phyloP scores from a whole-genome alignment of 495 filamentous ascomycete genomes.

The Lasiosphaeris hirsuta region DNA sequence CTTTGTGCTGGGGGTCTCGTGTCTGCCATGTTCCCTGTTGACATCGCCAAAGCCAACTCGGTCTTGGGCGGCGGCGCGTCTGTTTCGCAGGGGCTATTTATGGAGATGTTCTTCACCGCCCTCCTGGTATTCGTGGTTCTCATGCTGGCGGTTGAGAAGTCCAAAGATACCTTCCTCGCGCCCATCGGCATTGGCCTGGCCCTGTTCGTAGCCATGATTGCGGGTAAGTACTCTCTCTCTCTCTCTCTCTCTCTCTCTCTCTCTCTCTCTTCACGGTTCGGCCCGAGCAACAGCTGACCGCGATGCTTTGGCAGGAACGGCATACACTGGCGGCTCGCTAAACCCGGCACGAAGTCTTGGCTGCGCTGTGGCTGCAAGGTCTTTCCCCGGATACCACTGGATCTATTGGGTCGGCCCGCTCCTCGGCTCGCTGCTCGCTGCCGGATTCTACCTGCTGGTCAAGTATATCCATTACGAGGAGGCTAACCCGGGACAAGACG shows the following conservation, averaged over 20 bases:
- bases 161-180: conserved; percentile 68
- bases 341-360: conserved; percentile 55
- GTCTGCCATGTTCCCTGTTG: conserved; percentile 48
- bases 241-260: no score
- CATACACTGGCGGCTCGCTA: conserved; percentile 53
- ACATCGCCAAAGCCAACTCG: conserved; percentile 49
- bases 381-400: conserved; percentile 50
- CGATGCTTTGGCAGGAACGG: conserved; percentile 32
- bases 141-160: conserved; percentile 73
- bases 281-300: neutral
- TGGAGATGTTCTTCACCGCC: conserved; percentile 73
- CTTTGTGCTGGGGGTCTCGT: conserved; percentile 55
- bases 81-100: conserved; percentile 61
- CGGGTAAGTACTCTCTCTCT: conserved; percentile 48
- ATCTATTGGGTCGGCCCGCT: conserved; percentile 65
- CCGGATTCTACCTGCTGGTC: conserved; percentile 62
- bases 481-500: conserved; percentile 72
- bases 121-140: conserved; percentile 69
- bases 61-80: conserved; percentile 53
- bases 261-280: no score
- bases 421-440: conserved; percentile 61
- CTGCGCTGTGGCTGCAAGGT: conserved; percentile 43
- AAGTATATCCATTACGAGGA: conserved; percentile 67
- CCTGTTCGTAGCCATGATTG: conserved; percentile 64
- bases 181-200: conserved; percentile 70